phyloP scores from a whole-genome alignment of 202 grass and related monocot genomes.

The Brachypodium distachyon region DNA sequence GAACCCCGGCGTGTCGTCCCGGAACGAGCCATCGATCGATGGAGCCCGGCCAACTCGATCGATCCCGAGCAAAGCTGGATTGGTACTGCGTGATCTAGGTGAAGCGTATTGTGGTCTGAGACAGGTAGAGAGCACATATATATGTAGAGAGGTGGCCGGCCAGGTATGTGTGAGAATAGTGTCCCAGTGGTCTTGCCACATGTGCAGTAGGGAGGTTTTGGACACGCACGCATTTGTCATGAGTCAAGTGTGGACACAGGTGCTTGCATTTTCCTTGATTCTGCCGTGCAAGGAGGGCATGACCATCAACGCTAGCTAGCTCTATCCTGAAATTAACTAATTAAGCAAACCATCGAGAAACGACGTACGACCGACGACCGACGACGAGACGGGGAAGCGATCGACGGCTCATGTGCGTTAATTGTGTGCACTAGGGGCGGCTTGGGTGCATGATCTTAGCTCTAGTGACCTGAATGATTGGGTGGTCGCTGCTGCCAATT shows the following conservation, averaged over 20 bases:
- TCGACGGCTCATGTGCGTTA: too few relatives aligned
- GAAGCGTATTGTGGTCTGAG: background rate
- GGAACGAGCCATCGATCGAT: background rate
- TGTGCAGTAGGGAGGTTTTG: background rate
- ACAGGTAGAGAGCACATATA: background rate
- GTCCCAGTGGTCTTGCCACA: too few relatives aligned
- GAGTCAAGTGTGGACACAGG: background rate
- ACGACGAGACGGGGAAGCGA: too few relatives aligned
- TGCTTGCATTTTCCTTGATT: too few relatives aligned
- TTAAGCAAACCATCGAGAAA: too few relatives aligned
- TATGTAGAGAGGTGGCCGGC: background rate
- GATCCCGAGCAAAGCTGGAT: background rate
- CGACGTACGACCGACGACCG: too few relatives aligned
- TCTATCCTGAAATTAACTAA: background rate
- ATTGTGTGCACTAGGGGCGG: too few relatives aligned
- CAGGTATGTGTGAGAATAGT: too few relatives aligned
- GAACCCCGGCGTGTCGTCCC: too few relatives aligned
- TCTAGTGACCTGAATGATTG: background rate
- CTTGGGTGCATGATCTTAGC: too few relatives aligned
- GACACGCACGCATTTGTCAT: background rate
- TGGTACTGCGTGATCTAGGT: too few relatives aligned
- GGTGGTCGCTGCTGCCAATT: background rate
- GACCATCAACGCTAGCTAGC: background rate
- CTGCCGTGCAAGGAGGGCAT: background rate
- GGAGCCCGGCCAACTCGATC: too few relatives aligned